Base-by-base conservation (phyloP, 2,329 filamentous ascomycete genomes). In the Fusarium zealandicum region DNA sequence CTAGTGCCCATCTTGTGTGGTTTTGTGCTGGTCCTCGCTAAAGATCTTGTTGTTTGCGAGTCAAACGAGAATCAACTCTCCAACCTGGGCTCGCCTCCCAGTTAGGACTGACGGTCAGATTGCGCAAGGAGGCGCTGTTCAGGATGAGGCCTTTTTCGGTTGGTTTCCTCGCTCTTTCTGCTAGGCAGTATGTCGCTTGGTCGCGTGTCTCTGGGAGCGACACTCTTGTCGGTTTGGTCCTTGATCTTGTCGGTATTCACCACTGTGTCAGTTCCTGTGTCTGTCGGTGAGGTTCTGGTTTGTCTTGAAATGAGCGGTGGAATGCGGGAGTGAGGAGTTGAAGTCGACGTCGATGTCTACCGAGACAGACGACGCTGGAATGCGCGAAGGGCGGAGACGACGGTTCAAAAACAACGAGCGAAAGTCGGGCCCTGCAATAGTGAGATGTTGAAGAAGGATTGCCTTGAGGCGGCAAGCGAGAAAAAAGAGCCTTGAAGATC, bases 1-100 rank as follows among this genome's bases (percentile, higher is more conserved):
- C 57, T 54, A 22, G 65, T 55, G 45, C 61, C 65, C 62, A 69
- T 70, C 28, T 48, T 63, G 39, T 47, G 47, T 52, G 45, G 33
- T 53, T 58, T 50, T 59, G 49, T 51, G 39, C 53, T 56, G 52
- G 45, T 52, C 48, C 59, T 60, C 50, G 50, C 51, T 62, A 48
- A 61, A 49, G 22, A 16, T 22, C 31, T 31, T 49, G 39, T 37
- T n/a, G 40, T 45, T 43, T 35, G 41, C 41, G 39, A 66, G 37
- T 41, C 28, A 45, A 25, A 37, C 47, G 51, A 52, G 56, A 54
- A 44, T 41, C 49, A 56, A 54, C 48, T 57, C 17, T 39, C 44
- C 48, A 54, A 43, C 50, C 51, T 58, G 56, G 51, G 54, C 55
- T 59, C 67, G 68, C 67, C 64, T 60, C 59, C 68, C 57, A 46